Percentiles rank a stretch among this genome's conserved stretches.
These are phyloP conservation scores for Ceratocystis albifundus DNA, from an alignment of 2,329 filamentous ascomycete genomes.

Conservation along the genomic window DNA sequence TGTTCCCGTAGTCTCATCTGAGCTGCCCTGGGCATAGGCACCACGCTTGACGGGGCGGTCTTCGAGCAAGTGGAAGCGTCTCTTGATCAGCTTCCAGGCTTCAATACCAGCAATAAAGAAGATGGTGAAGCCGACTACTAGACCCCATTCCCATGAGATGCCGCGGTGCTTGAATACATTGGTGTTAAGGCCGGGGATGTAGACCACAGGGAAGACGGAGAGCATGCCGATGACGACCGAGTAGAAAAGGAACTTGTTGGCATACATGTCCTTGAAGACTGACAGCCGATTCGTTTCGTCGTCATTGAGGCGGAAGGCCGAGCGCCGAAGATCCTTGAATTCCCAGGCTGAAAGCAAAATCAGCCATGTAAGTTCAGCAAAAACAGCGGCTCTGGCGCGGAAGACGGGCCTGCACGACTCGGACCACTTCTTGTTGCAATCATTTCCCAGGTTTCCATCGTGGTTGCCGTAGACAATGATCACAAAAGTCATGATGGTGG, in stretches of 20 bases:
- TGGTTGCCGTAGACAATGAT: slow-evolving; percentile 51
- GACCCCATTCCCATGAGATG: slow-evolving; percentile 65
- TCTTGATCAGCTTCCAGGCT: slow-evolving; percentile 59
- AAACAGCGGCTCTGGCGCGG: slow-evolving; percentile 59
- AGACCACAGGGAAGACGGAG: slow-evolving; percentile 57
- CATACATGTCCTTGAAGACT: slow-evolving; percentile 52
- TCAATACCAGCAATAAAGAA: slow-evolving; percentile 59
- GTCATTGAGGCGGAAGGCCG: slow-evolving; percentile 56
- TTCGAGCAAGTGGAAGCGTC: slow-evolving; percentile 42
- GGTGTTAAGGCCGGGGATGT: slow-evolving; percentile 59
- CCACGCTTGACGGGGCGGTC: slow-evolving; percentile 41
- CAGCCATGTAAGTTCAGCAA: slow-evolving; percentile 61
- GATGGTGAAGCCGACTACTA: slow-evolving; percentile 51
- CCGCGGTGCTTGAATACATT: slow-evolving; percentile 60
- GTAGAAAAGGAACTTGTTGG: slow-evolving; percentile 61
- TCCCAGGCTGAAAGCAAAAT: slow-evolving; percentile 68
- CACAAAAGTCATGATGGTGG: slow-evolving; percentile 54
- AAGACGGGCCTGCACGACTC: slow-evolving; percentile 50
- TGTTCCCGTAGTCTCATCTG: slow-evolving; percentile 33
- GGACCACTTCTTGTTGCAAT: slow-evolving; percentile 52
- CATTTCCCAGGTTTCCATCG: slow-evolving; percentile 42
- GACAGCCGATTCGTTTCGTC: slow-evolving; percentile 41
- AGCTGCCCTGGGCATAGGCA: slow-evolving; percentile 42
- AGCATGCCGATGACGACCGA: slow-evolving; percentile 48
- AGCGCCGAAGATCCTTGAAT: slow-evolving; percentile 60